Percentiles rank a stretch among this genome's conserved stretches.
These are phyloP conservation scores for Aristolochia fimbriata DNA, from an alignment of 164 flowering plant species.

Conservation along the genomic window DNA sequence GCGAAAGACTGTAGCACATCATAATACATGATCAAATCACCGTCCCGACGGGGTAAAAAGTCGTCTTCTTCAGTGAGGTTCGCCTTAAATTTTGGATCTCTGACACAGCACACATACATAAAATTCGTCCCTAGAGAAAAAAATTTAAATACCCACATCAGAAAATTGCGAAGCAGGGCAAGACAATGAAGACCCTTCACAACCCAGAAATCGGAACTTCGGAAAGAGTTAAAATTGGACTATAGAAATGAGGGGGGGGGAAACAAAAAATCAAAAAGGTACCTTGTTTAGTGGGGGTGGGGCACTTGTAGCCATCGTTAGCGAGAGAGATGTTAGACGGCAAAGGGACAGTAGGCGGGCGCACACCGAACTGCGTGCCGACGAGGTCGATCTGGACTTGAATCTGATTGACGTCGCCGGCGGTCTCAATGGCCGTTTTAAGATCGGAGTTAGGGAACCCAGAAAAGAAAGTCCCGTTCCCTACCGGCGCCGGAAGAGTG, in stretches of 20 bases:
- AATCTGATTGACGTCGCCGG: slow-evolving; percentile 71
- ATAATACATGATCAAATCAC: slow-evolving; percentile 55
- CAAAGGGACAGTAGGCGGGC: slow-evolving; percentile 43
- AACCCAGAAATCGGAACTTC: not conserved
- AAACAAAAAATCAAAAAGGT: not conserved
- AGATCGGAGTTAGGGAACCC: slow-evolving; percentile 73
- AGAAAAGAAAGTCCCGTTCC: slow-evolving; percentile 57
- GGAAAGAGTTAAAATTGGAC: not conserved
- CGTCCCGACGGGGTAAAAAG: slow-evolving; percentile 35
- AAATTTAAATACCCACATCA: not conserved
- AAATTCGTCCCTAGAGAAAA: slow-evolving; percentile 23
- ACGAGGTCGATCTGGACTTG: slow-evolving; percentile 40
- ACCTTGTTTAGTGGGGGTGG: slow-evolving; percentile 32
- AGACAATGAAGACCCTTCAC: not conserved
- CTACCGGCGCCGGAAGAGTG: slow-evolving; percentile 47
- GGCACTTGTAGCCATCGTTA: slow-evolving; percentile 69
- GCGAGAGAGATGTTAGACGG: slow-evolving; percentile 49
- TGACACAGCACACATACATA: slow-evolving; percentile 41
- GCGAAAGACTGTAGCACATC: slow-evolving; percentile 39
- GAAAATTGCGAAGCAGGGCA: not conserved
- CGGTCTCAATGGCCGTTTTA: slow-evolving; percentile 70
- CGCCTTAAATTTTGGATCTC: slow-evolving; percentile 23
- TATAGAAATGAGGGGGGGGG: not conserved
- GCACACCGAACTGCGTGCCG: slow-evolving; percentile 81
- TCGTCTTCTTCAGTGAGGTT: slow-evolving; percentile 20